Evolutionary conservation across 2,329 filamentous ascomycete species (phyloP).

Genomic region (Aspergillus fructus): DNA sequence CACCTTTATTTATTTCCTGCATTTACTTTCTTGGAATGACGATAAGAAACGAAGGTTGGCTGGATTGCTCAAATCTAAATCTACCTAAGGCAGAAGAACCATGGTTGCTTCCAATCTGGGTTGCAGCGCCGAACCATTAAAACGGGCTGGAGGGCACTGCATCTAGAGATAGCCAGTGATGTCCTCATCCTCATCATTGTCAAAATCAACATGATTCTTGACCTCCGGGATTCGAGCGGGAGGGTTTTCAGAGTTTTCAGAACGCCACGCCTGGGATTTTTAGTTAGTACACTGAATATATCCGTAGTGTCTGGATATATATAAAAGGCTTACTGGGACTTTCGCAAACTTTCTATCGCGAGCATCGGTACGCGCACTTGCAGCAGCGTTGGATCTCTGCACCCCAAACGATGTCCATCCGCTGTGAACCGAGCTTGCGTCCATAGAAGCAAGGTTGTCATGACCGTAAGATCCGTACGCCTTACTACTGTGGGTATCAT

Average conservation of each 20-base stretch:
- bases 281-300: slow-evolving; percentile 4
- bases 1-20: background rate
- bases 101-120: background rate
- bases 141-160: background rate
- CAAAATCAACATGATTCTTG: slow-evolving; percentile 14
- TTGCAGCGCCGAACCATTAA: background rate
- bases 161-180: slow-evolving; percentile 15
- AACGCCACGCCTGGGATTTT: slow-evolving; percentile 18
- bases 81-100: background rate
- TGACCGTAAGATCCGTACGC: slow-evolving; percentile 21
- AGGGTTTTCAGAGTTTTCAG: slow-evolving; percentile 20
- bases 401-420: slow-evolving; percentile 20
- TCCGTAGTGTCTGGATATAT: background rate
- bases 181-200: slow-evolving; percentile 21
- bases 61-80: background rate
- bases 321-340: slow-evolving; percentile 15
- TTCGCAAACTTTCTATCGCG: slow-evolving; percentile 25
- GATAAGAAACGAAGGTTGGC: background rate
- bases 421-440: slow-evolving; percentile 13
- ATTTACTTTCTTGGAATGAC: background rate
- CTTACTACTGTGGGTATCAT: slow-evolving; percentile 8
- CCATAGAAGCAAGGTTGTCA: slow-evolving; percentile 4
- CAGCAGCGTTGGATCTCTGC: background rate
- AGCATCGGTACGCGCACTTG: slow-evolving; percentile 2
- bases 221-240: slow-evolving; percentile 22